These are phyloP conservation scores for Fusarium circinatum DNA, from an alignment of 2,329 filamentous ascomycete genomes.

Conservation along the genomic window DNA sequence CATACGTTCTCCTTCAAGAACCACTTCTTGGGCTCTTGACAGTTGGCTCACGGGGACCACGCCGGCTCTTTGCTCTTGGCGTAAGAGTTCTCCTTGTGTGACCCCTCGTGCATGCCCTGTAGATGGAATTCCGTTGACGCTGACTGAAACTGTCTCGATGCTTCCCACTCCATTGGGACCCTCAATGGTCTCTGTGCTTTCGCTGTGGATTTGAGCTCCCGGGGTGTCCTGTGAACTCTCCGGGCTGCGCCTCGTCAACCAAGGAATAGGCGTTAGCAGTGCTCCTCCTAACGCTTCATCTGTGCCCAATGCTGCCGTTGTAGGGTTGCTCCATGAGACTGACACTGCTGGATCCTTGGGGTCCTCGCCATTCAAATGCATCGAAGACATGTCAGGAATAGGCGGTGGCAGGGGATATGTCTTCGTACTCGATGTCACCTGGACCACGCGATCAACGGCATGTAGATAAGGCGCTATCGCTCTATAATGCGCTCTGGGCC, in stretches of 20 bases:
- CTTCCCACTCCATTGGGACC: slow-evolving; percentile 82
- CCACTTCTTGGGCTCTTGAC: slow-evolving; percentile 53
- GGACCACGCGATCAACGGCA: slow-evolving; percentile 89
- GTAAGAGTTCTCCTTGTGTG: slow-evolving; percentile 84
- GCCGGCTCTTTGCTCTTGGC: slow-evolving; percentile 87
- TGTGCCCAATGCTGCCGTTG: slow-evolving; percentile 70
- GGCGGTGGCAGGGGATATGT: slow-evolving; percentile 84
- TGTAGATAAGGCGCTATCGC: slow-evolving; percentile 87
- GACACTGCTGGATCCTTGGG: slow-evolving; percentile 50
- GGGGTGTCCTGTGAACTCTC: slow-evolving; percentile 44
- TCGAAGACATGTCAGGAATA: slow-evolving; percentile 66
- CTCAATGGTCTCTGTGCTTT: slow-evolving; percentile 82
- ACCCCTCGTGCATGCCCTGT: slow-evolving; percentile 65
- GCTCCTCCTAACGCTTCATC: slow-evolving; percentile 93
- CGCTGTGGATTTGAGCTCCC: slow-evolving; percentile 67
- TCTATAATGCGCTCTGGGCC: slow-evolving; percentile 81
- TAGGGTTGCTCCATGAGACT: slow-evolving; percentile 61
- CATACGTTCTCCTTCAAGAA: slow-evolving; percentile 42
- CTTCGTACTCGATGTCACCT: slow-evolving; percentile 84
- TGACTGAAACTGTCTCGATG: slow-evolving; percentile 83
- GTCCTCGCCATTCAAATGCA: slow-evolving; percentile 71
- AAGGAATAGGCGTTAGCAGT: slow-evolving; percentile 91
- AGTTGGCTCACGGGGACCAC: slow-evolving; percentile 77
- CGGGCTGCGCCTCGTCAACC: slow-evolving; percentile 67
- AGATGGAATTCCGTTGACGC: slow-evolving; percentile 74